phyloP scores from a whole-genome alignment of 148 eudicot genomes.

The Rhododendron ovatum region DNA sequence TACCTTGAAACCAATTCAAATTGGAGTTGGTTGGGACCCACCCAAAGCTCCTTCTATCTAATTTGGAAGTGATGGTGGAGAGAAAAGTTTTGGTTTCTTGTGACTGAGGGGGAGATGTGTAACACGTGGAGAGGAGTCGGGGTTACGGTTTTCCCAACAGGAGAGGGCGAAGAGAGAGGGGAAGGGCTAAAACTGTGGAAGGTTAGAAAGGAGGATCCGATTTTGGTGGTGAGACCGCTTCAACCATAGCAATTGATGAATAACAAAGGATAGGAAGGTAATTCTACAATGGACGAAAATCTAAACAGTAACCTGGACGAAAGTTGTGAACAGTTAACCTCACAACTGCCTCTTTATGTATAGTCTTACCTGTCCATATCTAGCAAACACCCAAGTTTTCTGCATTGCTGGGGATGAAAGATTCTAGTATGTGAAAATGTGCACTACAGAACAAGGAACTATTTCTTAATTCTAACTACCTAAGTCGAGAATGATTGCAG shows the following conservation, averaged over 20 bases:
- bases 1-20: neutral
- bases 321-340: too few relatives aligned
- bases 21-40: neutral
- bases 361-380: too few relatives aligned
- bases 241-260: too few relatives aligned
- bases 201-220: too few relatives aligned
- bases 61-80: neutral
- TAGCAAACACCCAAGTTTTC: neutral
- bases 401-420: neutral
- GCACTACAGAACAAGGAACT: neutral
- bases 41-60: neutral
- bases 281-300: too few relatives aligned
- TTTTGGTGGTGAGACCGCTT: too few relatives aligned
- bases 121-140: neutral
- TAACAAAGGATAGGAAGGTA: neutral
- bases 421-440: neutral
- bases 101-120: neutral
- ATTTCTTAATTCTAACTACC: neutral
- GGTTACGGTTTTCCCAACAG: neutral
- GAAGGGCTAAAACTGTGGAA: neutral
- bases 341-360: too few relatives aligned
- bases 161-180: neutral
- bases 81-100: neutral
- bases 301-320: too few relatives aligned
- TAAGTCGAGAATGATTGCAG: neutral